Percentiles rank a stretch among this genome's conserved stretches.
phyloP scores from a whole-genome alignment of 345 rosid species.

The Cardamine resedifolia region DNA sequence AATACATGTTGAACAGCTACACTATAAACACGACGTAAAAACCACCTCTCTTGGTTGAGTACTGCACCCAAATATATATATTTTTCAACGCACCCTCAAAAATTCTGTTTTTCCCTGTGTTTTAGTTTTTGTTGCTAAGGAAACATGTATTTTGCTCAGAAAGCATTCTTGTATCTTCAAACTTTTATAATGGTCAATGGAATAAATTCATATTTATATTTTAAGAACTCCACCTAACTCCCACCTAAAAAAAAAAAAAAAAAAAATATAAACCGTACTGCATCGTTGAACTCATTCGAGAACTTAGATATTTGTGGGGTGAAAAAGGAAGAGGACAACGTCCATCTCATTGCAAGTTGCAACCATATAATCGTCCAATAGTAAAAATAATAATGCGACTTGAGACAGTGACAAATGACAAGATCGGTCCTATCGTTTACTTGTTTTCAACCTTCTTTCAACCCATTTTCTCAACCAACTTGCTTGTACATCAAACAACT shows the following conservation, averaged over 20 bases:
- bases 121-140: neutral
- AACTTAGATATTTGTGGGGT: neutral
- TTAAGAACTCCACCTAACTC: too few relatives aligned
- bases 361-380: conserved; percentile 26
- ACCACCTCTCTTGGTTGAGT: too few relatives aligned
- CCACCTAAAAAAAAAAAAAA: too few relatives aligned
- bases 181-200: neutral
- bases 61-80: too few relatives aligned
- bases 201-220: neutral
- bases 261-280: neutral
- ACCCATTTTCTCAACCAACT: conserved; percentile 20
- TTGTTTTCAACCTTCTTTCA: conserved; percentile 34
- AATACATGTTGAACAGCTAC: too few relatives aligned
- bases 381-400: conserved; percentile 20
- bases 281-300: neutral
- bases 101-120: too few relatives aligned
- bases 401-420: conserved; percentile 35
- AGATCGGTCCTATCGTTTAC: neutral
- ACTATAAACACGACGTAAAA: too few relatives aligned
- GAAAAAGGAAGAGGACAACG: conserved; percentile 8
- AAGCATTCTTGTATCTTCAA: neutral
- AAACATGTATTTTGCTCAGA: too few relatives aligned
- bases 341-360: conserved; percentile 36
- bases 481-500: conserved; percentile 29
- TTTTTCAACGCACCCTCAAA: too few relatives aligned